Percentiles rank a stretch among this genome's conserved stretches.
Conservation (phyloP, 1,139 yeast species). For the Suhomyces bribrorum region DNA sequence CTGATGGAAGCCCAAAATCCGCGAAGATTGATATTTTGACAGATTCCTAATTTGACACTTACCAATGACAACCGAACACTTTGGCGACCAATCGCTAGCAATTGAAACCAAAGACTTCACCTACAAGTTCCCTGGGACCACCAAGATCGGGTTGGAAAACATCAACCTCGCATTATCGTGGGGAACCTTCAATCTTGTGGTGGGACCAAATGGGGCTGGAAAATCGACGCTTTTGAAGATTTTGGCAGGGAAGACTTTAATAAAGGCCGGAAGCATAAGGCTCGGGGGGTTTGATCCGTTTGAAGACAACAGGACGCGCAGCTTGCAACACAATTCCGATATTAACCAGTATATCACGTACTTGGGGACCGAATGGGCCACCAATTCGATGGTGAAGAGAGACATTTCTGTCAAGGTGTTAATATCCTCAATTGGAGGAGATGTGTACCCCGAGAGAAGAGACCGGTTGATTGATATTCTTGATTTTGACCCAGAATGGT, state of each 20-base stretch:
- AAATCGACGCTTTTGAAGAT: slow-evolving; percentile 83
- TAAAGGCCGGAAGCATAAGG: slow-evolving; percentile 65
- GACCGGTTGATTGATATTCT: slow-evolving; percentile 71
- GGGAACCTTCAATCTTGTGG: slow-evolving; percentile 72
- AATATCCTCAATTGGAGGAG: slow-evolving; percentile 83
- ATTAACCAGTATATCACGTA: slow-evolving; percentile 61
- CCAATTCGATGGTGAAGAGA: slow-evolving; percentile 83
- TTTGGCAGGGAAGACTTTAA: slow-evolving; percentile 87
- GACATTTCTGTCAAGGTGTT: slow-evolving; percentile 85
- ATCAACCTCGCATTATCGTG: slow-evolving; percentile 62
- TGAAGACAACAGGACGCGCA: slow-evolving; percentile 53
- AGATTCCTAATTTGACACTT: too few relatives aligned
- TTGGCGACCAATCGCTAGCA: slow-evolving; percentile 37
- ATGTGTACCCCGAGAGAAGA: slow-evolving; percentile 68
- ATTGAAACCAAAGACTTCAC: slow-evolving; percentile 66
- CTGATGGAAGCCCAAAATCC: too few relatives aligned
- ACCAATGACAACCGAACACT: slow-evolving; percentile 1
- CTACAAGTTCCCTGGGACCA: slow-evolving; percentile 65
- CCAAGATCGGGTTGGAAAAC: slow-evolving; percentile 68
- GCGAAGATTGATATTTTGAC: too few relatives aligned
- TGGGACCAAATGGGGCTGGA: slow-evolving; percentile 98
- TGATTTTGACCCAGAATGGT: slow-evolving; percentile 87
- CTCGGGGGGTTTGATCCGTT: slow-evolving; percentile 90
- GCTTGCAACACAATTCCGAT: slow-evolving; percentile 43
- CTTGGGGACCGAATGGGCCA: slow-evolving; percentile 97